These are phyloP conservation scores for Gautieria morchelliformis DNA, from an alignment of 768 basidiomycete genomes.

Conservation along the genomic window DNA sequence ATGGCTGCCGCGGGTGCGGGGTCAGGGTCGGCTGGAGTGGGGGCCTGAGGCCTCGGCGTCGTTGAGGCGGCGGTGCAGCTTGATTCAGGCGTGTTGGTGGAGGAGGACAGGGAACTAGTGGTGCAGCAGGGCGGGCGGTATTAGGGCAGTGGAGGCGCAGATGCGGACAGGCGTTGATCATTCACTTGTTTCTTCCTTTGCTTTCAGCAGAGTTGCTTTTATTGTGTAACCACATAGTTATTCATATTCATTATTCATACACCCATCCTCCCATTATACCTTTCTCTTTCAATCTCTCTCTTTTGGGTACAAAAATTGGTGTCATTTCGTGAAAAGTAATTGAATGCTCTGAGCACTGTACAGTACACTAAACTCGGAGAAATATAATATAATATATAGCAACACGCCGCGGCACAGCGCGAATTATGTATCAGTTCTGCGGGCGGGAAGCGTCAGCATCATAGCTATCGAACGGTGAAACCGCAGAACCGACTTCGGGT, in stretches of 20 bases:
- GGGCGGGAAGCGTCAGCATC: not conserved
- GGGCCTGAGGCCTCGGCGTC: no score
- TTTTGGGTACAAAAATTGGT: no score
- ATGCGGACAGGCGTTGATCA: not conserved
- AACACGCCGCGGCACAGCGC: not conserved
- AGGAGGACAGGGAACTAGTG: not conserved
- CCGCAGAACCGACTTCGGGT: conserved; percentile 52
- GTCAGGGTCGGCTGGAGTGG: no score
- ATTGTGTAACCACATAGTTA: not conserved
- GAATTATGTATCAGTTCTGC: conserved; percentile 8
- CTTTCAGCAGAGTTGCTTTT: not conserved
- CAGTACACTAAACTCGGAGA: no score
- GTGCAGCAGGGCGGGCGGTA: no score
- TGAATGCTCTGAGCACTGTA: no score
- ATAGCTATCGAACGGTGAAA: not conserved
- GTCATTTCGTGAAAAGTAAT: no score
- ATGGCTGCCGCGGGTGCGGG: no score
- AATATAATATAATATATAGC: not conserved
- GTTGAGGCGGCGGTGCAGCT: not conserved
- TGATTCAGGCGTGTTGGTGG: not conserved
- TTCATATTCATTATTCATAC: not conserved
- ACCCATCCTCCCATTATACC: not conserved
- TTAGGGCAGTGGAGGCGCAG: not conserved
- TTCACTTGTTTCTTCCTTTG: not conserved
- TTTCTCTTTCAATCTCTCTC: not conserved